These are phyloP conservation scores for Castanopsis chinensis DNA, from an alignment of 306 rosid genomes.

Conservation along the genomic window DNA sequence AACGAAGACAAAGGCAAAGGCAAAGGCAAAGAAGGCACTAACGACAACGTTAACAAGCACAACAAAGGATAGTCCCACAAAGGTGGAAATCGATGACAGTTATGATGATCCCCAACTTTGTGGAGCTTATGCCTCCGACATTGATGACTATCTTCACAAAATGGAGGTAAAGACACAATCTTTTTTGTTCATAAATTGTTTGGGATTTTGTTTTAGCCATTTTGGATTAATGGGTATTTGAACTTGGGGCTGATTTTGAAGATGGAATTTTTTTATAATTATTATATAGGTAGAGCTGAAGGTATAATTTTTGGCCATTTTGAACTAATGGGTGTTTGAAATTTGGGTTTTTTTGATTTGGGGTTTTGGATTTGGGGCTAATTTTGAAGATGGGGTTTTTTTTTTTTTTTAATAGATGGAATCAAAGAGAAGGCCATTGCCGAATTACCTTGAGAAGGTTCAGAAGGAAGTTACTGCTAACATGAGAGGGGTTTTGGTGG, in stretches of 20 bases:
- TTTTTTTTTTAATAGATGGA: slow-evolving; percentile 40
- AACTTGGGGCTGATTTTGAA: too few species aligned
- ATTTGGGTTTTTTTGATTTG: not conserved
- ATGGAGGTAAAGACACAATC: slow-evolving; percentile 52
- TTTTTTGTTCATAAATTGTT: too few species aligned
- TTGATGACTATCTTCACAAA: slow-evolving; percentile 62
- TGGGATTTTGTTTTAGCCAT: too few species aligned
- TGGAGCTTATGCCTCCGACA: slow-evolving; percentile 61
- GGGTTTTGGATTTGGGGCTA: not conserved
- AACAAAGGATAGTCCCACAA: not conserved
- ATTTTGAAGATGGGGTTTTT: not conserved
- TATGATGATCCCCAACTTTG: slow-evolving; percentile 58
- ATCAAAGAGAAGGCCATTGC: slow-evolving; percentile 57
- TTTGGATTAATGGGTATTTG: too few species aligned
- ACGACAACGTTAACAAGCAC: not conserved
- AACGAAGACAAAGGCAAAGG: slow-evolving; percentile 3
- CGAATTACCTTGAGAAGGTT: slow-evolving; percentile 57
- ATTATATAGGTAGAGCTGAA: too few species aligned
- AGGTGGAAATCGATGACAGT: not conserved
- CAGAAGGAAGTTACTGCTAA: slow-evolving; percentile 69
- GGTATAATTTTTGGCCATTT: too few species aligned
- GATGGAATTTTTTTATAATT: too few species aligned
- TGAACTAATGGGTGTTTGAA: not conserved
- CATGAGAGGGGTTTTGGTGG: slow-evolving; percentile 79
- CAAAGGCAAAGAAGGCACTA: slow-evolving; percentile 3